phyloP scores from a whole-genome alignment of 2,329 filamentous ascomycete species.

The Alternaria sp. region DNA sequence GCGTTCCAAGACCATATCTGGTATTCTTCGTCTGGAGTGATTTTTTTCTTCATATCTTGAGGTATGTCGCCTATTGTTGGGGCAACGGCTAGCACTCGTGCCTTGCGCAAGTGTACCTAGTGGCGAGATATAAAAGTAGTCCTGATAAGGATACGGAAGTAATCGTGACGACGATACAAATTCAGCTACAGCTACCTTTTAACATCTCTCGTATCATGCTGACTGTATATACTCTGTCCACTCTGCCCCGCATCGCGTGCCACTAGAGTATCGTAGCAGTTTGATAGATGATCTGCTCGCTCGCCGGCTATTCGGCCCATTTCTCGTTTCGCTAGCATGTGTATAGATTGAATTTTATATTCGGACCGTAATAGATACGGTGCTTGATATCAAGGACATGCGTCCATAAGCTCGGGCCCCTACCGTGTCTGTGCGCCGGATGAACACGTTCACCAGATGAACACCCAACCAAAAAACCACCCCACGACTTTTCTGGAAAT shows the following conservation, averaged over 20 bases:
- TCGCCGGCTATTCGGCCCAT: neutral
- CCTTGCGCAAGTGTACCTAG: no score
- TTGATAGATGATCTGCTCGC: neutral
- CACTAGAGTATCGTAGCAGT: neutral
- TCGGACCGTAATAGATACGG: conserved; percentile 8
- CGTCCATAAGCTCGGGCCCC: neutral
- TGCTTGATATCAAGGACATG: neutral
- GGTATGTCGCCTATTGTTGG: neutral
- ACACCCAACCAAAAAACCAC: no score
- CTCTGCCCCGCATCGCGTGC: conserved; percentile 7
- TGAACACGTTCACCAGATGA: no score
- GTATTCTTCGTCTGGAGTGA: conserved; percentile 6
- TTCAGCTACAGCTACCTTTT: neutral
- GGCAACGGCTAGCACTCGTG: neutral
- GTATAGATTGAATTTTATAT: neutral
- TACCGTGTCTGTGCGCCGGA: no score
- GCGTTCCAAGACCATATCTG: conserved; percentile 12
- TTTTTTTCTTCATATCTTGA: neutral
- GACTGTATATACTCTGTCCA: neutral
- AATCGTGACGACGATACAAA: neutral
- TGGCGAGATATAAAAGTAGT: neutral
- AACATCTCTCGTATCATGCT: neutral
- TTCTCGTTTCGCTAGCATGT: neutral
- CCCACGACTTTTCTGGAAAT: no score
- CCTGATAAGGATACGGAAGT: neutral